Base-by-base conservation (phyloP, 768 basidiomycete species). In the Lentinula guzmanii region DNA sequence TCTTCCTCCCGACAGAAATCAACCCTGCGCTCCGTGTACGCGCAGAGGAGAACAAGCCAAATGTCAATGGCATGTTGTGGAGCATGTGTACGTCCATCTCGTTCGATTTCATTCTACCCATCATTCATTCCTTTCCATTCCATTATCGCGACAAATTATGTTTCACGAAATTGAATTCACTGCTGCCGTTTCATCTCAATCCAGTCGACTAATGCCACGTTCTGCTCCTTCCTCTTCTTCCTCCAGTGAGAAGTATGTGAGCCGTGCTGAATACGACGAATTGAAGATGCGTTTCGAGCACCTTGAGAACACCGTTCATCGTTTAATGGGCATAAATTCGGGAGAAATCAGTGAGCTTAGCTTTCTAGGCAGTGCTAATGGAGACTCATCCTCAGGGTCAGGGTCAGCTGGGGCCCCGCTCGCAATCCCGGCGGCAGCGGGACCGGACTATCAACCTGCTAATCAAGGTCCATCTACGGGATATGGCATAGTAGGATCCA, bases 1-100 rank as follows among this genome's bases (percentile, higher is more conserved):
- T 69, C 60, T 62, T 62, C 64, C 63, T 52, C 66, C 58, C 67
- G 63, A 41, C 67, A 90, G 91, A 70, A 79, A 83, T 13, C 89
- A 91, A 66, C 91, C 91, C 54, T 94, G 91, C 72, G 84, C 86
- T 13, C 90, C 90, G 11, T 94, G 91, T 72, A 79, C 83, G 62
- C 83, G 88, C 64, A 84, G 91, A 70, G 89, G 89, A 64, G 91
- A 94, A 76, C 85, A 87, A 74, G 78, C 77, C 55, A 89, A 86
- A 70, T 93, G 91, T 70, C 86, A 89, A 68, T 94, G 91, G 91
- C 84, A 87, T 70, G 82, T 88, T 61, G 79, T 92, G 56, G 91
- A 93, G 73, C 87, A 90, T 43, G 82, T 87, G 87, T 93, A 77
- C 75, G 89, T 59, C 37, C 34, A 9, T 48, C 31, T 21, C 18